phyloP scores from a whole-genome alignment of 139 green algal species.

The Chlamydomonas sphaeroides region DNA sequence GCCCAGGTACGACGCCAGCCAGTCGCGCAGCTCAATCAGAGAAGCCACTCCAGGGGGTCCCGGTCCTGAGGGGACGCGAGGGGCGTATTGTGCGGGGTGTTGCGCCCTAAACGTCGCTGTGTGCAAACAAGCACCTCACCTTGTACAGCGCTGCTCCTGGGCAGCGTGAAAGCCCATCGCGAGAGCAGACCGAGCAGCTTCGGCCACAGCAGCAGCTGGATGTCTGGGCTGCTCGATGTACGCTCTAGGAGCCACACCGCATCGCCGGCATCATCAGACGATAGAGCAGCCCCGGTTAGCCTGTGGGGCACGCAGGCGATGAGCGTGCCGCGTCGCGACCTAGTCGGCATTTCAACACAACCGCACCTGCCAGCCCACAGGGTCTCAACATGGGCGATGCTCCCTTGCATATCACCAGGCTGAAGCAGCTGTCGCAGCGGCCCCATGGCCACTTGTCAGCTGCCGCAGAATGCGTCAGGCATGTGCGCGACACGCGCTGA shows the following conservation, averaged over 20 bases:
- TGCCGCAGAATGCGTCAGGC: too few species aligned
- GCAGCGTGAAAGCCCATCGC: slow-evolving; percentile 2
- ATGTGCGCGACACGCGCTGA: too few species aligned
- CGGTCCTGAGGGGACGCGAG: not conserved
- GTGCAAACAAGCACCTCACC: too few species aligned
- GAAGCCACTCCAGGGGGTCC: not conserved
- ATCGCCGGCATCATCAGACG: not conserved
- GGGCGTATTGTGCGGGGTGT: too few species aligned
- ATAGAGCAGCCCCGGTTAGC: not conserved
- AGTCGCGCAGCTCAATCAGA: not conserved
- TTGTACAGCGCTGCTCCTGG: not conserved
- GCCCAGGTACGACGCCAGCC: not conserved
- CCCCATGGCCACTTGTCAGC: too few species aligned
- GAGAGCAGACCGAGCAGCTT: slow-evolving; percentile 17
- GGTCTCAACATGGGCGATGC: not conserved
- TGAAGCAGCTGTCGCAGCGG: too few species aligned
- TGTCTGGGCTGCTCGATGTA: not conserved
- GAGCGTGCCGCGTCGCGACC: not conserved
- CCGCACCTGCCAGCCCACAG: not conserved
- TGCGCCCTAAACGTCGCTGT: too few species aligned
- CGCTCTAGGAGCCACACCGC: slow-evolving; percentile 1
- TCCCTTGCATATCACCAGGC: too few species aligned
- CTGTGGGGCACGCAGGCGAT: not conserved
- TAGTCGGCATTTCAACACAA: not conserved
- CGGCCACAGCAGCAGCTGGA: slow-evolving; percentile 9